phyloP scores from a whole-genome alignment of 2,329 filamentous ascomycete species.

The Cladosporium sp. region DNA sequence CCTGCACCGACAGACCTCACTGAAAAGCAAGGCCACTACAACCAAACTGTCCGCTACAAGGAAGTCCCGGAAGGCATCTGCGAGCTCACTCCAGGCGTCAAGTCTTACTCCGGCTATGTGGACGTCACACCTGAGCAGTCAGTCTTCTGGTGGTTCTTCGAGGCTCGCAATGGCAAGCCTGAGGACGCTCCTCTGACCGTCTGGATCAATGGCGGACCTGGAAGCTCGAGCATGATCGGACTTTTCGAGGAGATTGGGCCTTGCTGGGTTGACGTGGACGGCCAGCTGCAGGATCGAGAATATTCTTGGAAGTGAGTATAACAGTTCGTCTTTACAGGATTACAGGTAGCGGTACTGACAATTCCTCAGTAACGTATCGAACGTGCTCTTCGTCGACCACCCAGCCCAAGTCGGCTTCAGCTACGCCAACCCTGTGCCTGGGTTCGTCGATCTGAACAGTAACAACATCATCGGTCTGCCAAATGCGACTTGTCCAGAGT shows the following conservation, averaged over 20 bases:
- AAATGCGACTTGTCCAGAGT: constrained; percentile 26
- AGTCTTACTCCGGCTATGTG: constrained; percentile 58
- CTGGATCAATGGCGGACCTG: constrained; percentile 64
- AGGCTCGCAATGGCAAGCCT: constrained; percentile 51
- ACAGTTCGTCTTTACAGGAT: constrained; percentile 14
- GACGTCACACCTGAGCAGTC: constrained; percentile 54
- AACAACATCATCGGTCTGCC: constrained; percentile 40
- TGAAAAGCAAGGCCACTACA: constrained; percentile 45
- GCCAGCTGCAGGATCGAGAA: constrained; percentile 57
- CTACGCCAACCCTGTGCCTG: constrained; percentile 46
- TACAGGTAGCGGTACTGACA: neutral
- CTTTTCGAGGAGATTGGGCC: constrained; percentile 53
- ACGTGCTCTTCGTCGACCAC: constrained; percentile 71
- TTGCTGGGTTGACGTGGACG: constrained; percentile 45
- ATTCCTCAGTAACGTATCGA: constrained; percentile 51
- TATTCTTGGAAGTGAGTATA: constrained; percentile 57
- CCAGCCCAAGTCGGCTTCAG: constrained; percentile 61
- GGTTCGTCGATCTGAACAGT: constrained; percentile 34
- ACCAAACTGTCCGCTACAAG: constrained; percentile 59
- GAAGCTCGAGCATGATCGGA: constrained; percentile 59
- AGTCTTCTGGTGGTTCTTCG: constrained; percentile 61
- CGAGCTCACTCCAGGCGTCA: constrained; percentile 57
- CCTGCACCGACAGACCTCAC: constrained; percentile 47
- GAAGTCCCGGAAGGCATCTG: constrained; percentile 57
- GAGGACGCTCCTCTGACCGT: constrained; percentile 57